A percentile compares a stretch with the other conserved stretches of the same genome.
These are phyloP conservation scores for Suhomyces terraborum DNA, from an alignment of 1,139 yeast species.

Conservation along the genomic window DNA sequence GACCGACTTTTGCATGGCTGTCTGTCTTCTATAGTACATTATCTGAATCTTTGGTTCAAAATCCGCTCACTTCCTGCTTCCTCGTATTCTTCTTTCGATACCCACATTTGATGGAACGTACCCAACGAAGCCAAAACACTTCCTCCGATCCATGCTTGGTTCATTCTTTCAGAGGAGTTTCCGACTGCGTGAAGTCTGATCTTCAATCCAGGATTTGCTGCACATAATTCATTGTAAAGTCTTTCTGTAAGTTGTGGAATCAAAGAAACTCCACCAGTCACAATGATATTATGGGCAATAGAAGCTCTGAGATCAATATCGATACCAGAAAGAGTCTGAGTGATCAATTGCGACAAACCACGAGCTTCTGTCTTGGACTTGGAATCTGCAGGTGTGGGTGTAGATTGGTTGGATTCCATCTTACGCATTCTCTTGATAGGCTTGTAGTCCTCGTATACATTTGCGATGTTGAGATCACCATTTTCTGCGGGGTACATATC, in stretches of 20 bases:
- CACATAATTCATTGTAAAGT: conserved; percentile 69
- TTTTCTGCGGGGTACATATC: conserved; percentile 36
- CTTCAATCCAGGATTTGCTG: conserved; percentile 85
- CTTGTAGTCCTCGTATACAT: conserved; percentile 60
- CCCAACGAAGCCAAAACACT: conserved; percentile 90
- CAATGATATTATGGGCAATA: conserved; percentile 85
- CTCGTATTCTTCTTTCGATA: conserved; percentile 83
- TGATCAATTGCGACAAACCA: conserved; percentile 71
- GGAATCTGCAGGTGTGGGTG: conserved; percentile 39
- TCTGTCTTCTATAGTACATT: conserved; percentile 10
- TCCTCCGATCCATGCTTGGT: conserved; percentile 95
- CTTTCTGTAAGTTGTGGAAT: conserved; percentile 89
- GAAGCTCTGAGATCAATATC: conserved; percentile 92
- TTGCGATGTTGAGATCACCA: conserved; percentile 40
- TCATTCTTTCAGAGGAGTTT: conserved; percentile 76
- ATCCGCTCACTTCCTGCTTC: conserved; percentile 89
- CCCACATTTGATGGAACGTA: conserved; percentile 97
- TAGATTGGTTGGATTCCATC: conserved; percentile 39
- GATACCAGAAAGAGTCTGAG: conserved; percentile 65
- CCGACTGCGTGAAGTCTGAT: conserved; percentile 89
- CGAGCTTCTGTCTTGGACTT: conserved; percentile 19
- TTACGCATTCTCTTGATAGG: conserved; percentile 66
- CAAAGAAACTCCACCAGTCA: conserved; percentile 87
- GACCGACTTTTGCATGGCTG: neutral
- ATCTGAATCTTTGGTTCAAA: conserved; percentile 72